Conservation (phyloP, 208 protist genomes). For the Crithidia sp. region DNA sequence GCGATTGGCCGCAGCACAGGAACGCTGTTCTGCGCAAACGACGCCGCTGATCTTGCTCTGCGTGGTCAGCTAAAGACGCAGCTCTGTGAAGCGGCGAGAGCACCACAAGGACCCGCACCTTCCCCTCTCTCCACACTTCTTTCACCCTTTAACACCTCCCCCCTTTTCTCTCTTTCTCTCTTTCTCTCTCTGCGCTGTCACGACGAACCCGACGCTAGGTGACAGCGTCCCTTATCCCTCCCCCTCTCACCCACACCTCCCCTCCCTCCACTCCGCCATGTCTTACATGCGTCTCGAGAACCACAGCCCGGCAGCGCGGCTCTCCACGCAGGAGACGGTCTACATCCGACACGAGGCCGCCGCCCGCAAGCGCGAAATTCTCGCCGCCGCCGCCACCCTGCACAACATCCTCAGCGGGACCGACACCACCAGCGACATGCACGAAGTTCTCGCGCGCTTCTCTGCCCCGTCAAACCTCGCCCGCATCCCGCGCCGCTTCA, state of each 20-base stretch:
- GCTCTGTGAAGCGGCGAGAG: too few relatives aligned
- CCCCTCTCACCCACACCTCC: background rate
- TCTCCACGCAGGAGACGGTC: slow-evolving; percentile 6
- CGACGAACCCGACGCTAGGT: too few relatives aligned
- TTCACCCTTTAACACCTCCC: too few relatives aligned
- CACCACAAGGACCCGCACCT: too few relatives aligned
- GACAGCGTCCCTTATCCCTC: background rate
- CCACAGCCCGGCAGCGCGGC: slow-evolving; percentile 4
- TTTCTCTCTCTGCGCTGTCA: too few relatives aligned
- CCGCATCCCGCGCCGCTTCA: slow-evolving; percentile 9
- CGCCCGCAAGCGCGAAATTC: background rate
- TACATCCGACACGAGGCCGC: background rate
- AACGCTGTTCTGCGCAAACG: too few relatives aligned
- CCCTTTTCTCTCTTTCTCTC: too few relatives aligned
- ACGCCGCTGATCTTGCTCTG: too few relatives aligned
- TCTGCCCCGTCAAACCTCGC: slow-evolving; percentile 1
- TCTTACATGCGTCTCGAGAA: slow-evolving; percentile 13
- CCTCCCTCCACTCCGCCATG: background rate
- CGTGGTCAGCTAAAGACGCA: too few relatives aligned
- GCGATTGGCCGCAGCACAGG: too few relatives aligned
- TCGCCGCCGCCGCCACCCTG: slow-evolving; percentile 2
- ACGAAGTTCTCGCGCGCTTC: slow-evolving; percentile 8
- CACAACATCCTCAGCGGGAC: slow-evolving; percentile 2
- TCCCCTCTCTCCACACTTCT: too few relatives aligned
- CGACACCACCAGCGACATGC: slow-evolving; percentile 2